Base-by-base conservation (phyloP, 208 protist species). In the Cochliopodium minus region DNA sequence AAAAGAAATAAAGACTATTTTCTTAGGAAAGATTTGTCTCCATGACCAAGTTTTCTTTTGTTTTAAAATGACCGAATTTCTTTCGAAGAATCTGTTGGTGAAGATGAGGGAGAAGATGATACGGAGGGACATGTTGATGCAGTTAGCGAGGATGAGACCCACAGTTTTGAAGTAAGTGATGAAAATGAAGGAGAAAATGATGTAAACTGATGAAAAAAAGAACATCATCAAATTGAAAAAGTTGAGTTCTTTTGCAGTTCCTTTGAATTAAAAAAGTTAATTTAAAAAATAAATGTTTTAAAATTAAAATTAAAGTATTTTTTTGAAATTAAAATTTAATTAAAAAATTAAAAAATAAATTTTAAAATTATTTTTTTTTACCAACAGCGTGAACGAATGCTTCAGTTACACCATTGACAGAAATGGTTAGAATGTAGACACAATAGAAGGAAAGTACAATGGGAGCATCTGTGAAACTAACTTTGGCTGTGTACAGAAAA, bases 401-500 rank as follows among this genome's bases (percentile, higher is more conserved):
- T 67, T 87, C 80, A 5, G 83, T 71, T 29, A 90, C 65, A 29
- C 86, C 86, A 57, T 85, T 83, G 50, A 77, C 54, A 15, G 76
- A 79, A 57, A 90, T 66, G 28, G 77, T 62, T 23, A 73, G 69
- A 22, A 90, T 59, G 2, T 73, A 68, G 30, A 78, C 59, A 48
- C 79, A 87, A 64, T 86, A 89, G 29, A 73, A 59, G 56, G 78
- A 72, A 28, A 92, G 67, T 47, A 83, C 66, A 6, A 28, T 29
- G n/a, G 79, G 71, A 13, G 74, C 71, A 55, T 71, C 72, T 4
- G 76, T 62, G n/a, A n/a, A n/a, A n/a, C n/a, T n/a, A n/a, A n/a
- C n/a, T n/a, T n/a, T n/a, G n/a, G n/a, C n/a, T n/a, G n/a, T n/a
- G n/a, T n/a, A n/a, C n/a, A n/a, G n/a, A n/a, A n/a, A n/a, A n/a